Percentiles rank a stretch among this genome's conserved stretches.
These are phyloP conservation scores for Nicotiana knightiana DNA, from an alignment of 257 asterid genomes.

Conservation along the genomic window DNA sequence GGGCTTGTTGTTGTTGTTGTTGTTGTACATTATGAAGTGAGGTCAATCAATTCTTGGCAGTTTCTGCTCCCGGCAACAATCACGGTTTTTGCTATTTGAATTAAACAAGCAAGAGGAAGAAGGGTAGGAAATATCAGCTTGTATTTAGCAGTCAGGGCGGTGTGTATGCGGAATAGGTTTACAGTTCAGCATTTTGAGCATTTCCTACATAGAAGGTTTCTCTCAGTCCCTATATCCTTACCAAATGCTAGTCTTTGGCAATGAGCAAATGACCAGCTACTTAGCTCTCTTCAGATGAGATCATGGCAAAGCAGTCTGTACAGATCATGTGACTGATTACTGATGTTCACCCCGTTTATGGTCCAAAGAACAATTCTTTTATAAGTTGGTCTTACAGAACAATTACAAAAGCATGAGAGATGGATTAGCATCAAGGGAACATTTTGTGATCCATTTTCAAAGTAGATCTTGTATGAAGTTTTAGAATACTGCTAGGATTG, in stretches of 20 bases:
- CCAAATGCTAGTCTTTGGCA: background rate
- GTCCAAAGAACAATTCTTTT: background rate
- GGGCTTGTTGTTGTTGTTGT: too few relatives aligned
- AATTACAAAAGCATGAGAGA: background rate
- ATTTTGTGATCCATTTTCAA: too few relatives aligned
- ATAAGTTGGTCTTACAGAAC: background rate
- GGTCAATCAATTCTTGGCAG: background rate
- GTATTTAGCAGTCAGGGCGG: background rate
- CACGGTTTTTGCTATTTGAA: background rate
- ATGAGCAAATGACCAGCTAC: background rate
- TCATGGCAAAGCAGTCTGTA: background rate
- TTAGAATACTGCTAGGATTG: too few relatives aligned
- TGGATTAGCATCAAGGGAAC: background rate
- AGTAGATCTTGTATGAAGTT: too few relatives aligned
- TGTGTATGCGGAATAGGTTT: background rate
- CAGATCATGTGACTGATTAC: background rate
- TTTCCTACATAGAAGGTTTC: background rate
- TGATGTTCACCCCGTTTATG: background rate
- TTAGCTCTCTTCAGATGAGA: background rate
- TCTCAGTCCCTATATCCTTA: background rate
- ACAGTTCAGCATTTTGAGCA: too few relatives aligned
- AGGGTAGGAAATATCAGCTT: background rate
- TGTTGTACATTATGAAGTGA: background rate
- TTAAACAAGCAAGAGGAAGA: background rate
- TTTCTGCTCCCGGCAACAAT: background rate